Conservation (phyloP, 2,329 filamentous ascomycete species). For the Ophiocordyceps camponoti-floridani region DNA sequence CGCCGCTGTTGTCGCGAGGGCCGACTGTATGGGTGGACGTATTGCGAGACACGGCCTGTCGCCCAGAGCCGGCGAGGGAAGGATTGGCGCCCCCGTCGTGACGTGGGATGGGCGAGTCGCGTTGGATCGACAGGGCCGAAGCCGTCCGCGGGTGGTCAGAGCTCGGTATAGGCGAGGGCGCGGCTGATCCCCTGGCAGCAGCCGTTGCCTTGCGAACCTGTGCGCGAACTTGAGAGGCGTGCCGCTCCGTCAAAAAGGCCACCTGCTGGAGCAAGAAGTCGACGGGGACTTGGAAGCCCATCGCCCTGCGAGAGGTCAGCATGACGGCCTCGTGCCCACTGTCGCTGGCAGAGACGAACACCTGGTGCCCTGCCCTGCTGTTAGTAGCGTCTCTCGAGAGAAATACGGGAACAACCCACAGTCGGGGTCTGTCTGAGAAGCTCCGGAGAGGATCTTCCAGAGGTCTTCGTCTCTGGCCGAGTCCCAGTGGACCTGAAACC, state of each 20-base stretch:
- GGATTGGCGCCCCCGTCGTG: slow-evolving; percentile 28
- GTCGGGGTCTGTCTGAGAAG: slow-evolving; percentile 68
- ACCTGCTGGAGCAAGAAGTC: slow-evolving; percentile 85
- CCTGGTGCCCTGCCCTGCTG: slow-evolving; percentile 44
- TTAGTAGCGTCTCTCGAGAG: slow-evolving; percentile 4
- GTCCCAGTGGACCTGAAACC: slow-evolving; percentile 65
- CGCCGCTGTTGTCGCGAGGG: slow-evolving; percentile 16
- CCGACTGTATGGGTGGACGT: slow-evolving; percentile 24
- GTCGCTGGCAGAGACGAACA: slow-evolving; percentile 31
- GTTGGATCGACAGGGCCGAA: slow-evolving; percentile 38
- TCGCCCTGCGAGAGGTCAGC: slow-evolving; percentile 33
- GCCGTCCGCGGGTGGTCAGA: slow-evolving; percentile 26
- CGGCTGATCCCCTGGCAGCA: slow-evolving; percentile 34
- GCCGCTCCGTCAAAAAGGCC: slow-evolving; percentile 81
- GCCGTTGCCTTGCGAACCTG: slow-evolving; percentile 66
- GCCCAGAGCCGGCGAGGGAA: slow-evolving; percentile 19
- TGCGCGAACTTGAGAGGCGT: slow-evolving; percentile 75
- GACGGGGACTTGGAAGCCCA: slow-evolving; percentile 66
- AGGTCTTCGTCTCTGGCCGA: slow-evolving; percentile 68
- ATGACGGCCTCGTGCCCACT: not conserved
- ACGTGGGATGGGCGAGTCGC: slow-evolving; percentile 34
- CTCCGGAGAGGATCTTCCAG: slow-evolving; percentile 77
- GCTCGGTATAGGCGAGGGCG: slow-evolving; percentile 37
- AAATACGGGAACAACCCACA: slow-evolving; percentile 36
- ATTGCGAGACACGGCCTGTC: slow-evolving; percentile 27